Base-by-base conservation (phyloP, 257 asterid species). In the Solanum phureja region DNA sequence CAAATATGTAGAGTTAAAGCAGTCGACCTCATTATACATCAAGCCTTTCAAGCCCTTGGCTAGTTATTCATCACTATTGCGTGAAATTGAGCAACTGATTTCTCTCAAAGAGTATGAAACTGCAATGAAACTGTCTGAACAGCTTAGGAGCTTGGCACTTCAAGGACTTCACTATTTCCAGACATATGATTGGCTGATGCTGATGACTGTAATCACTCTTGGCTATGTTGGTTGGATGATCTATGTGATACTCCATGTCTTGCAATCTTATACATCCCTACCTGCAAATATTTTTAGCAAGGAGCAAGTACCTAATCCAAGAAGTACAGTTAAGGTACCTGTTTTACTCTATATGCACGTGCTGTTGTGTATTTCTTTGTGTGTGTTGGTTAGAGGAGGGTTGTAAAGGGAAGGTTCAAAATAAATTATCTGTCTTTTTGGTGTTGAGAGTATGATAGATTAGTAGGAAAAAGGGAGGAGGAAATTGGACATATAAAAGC, bases 201-300 rank as follows among this genome's bases (percentile, higher is more conserved):
- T 97, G 90, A 96, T 97, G 99, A 88, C 95, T 86, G 93, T 97
- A 62, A 93, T 97, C 89, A 93, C 98, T 72, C 94, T 96, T 76
- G 99, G 99, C 89, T 97, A 97, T 90, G 90, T 96, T 84, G 99
- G 99, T 74, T 97, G 99, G 99, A 97, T 97, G 98, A 88, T 93
- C 87, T 97, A 95, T 88, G 93, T 97, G 87, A 89, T 92, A 68
- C 90, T 96, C 89, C 99, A 97, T 87, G 93, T 96, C 83, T 90
- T 96, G 96, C 97, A 96, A 87, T 92, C 95, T 90, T 97, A 95
- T 90, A 93, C 99, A 86, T 87, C 93, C 75, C 89, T 96, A 84
- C 93, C 96, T 42, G 94, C 87, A 91, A 92, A 88, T 33, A 3
- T 90, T 49, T 90, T 87, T 71, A 60, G 87, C 90, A 92, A 88